A percentile compares a stretch with the other conserved stretches of the same genome.
Conservation (phyloP, 2,329 filamentous ascomycete species). For the Hymenoscyphus infarciens region DNA sequence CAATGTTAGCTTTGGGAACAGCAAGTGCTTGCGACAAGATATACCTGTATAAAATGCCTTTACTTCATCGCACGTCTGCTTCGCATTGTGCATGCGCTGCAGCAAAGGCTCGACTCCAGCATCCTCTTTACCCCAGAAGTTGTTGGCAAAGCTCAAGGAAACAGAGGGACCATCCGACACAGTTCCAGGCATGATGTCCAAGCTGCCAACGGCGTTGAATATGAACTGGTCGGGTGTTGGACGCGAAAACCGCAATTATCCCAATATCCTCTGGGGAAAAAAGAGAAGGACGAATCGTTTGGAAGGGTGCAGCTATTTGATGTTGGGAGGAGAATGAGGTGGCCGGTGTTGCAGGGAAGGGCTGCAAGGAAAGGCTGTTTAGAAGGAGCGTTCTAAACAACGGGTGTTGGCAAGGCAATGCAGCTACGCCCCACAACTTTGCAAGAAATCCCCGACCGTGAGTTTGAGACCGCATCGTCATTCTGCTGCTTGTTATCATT, state of each 20-base stretch:
- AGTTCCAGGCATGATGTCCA: slow-evolving; percentile 33
- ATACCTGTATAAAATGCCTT: slow-evolving; percentile 83
- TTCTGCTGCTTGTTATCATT: too few species aligned
- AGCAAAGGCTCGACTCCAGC: slow-evolving; percentile 88
- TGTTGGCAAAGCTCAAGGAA: slow-evolving; percentile 71
- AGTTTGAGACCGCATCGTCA: too few species aligned
- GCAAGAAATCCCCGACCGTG: too few species aligned
- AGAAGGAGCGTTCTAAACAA: too few species aligned
- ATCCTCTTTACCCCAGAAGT: slow-evolving; percentile 99
- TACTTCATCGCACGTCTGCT: slow-evolving; percentile 90
- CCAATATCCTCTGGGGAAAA: slow-evolving; percentile 2
- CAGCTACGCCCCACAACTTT: too few species aligned
- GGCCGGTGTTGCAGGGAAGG: background rate
- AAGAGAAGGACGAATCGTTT: background rate
- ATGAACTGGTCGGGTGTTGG: slow-evolving; percentile 1
- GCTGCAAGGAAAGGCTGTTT: background rate
- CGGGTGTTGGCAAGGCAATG: too few species aligned
- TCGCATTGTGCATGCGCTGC: slow-evolving; percentile 90
- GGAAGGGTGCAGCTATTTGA: background rate
- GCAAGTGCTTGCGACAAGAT: background rate
- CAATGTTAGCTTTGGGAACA: slow-evolving; percentile 11
- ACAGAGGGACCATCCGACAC: slow-evolving; percentile 37
- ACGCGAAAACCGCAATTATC: background rate
- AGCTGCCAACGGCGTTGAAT: background rate
- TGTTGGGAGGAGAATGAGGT: background rate